Evolutionary conservation across 1,139 yeast genomes (phyloP).

Genomic region (Nakaseomyces bracarensis): DNA sequence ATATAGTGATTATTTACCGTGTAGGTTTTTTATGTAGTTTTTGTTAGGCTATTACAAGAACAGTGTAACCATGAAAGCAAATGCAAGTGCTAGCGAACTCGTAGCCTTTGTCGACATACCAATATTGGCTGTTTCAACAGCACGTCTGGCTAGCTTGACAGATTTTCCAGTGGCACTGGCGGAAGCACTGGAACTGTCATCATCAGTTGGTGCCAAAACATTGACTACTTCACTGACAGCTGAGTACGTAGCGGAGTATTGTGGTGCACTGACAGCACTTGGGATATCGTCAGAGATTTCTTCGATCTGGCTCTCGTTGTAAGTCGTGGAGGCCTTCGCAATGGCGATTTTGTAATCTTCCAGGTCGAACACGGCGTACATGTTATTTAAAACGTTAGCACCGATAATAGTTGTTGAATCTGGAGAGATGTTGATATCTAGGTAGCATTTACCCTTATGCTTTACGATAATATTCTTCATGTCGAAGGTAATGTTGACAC

Average conservation of each 20-base stretch:
- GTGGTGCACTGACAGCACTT: conserved; percentile 37
- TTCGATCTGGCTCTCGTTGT: conserved; percentile 32
- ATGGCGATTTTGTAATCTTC: conserved; percentile 55
- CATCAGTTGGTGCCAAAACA: not conserved
- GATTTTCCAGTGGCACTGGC: not conserved
- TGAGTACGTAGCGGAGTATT: conserved; percentile 31
- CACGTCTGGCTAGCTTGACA: not conserved
- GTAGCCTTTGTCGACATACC: not conserved
- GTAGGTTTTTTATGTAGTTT: too few species aligned
- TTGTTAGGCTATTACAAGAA: too few species aligned
- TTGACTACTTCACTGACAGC: too few species aligned
- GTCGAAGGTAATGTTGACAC: conserved; percentile 41
- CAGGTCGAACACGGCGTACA: conserved; percentile 70
- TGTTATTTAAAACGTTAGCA: conserved; percentile 61
- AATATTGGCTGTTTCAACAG: not conserved
- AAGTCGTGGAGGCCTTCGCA: conserved; percentile 48
- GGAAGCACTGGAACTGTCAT: not conserved
- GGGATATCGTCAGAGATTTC: conserved; percentile 39
- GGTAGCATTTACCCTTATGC: conserved; percentile 28
- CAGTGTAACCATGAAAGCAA: too few species aligned
- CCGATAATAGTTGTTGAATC: conserved; percentile 43
- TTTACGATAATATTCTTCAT: conserved; percentile 33
- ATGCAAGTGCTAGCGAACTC: not conserved
- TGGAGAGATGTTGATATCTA: conserved; percentile 29
- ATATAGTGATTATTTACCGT: too few species aligned